phyloP scores from a whole-genome alignment of 2,329 filamentous ascomycete species.

The Drechslerella stenobrocha region DNA sequence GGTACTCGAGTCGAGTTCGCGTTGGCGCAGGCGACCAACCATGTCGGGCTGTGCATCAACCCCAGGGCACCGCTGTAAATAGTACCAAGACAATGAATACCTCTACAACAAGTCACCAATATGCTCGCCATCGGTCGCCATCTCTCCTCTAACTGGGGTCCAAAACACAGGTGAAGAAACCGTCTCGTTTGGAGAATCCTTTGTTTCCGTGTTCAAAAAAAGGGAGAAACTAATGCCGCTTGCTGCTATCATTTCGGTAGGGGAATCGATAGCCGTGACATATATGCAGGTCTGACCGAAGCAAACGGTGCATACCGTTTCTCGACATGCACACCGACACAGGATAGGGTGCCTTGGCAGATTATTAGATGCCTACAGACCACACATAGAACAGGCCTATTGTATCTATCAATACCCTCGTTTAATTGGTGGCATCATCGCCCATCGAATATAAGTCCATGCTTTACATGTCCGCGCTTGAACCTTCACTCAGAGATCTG shows the following conservation, averaged over 20 bases:
- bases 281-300: no score
- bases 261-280: no score
- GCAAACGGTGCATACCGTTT: no score
- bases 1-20: no score
- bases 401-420: background rate
- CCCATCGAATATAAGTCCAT: background rate
- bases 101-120: conserved; percentile 12
- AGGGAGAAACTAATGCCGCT: no score
- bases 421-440: background rate
- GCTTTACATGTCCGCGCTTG: background rate
- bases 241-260: no score
- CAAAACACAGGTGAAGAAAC: background rate
- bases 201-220: no score
- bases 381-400: no score
- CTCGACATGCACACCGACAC: no score
- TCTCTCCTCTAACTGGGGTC: background rate
- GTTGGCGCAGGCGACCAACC: conserved; percentile 14
- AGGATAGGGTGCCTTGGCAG: no score
- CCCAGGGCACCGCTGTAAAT: conserved; percentile 37
- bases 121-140: background rate
- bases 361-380: no score
- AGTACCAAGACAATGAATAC: conserved; percentile 9
- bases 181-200: no score
- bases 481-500: background rate
- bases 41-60: conserved; percentile 35